phyloP scores from a whole-genome alignment of 352 stramenopile genomes.

The Pythium brassicae region DNA sequence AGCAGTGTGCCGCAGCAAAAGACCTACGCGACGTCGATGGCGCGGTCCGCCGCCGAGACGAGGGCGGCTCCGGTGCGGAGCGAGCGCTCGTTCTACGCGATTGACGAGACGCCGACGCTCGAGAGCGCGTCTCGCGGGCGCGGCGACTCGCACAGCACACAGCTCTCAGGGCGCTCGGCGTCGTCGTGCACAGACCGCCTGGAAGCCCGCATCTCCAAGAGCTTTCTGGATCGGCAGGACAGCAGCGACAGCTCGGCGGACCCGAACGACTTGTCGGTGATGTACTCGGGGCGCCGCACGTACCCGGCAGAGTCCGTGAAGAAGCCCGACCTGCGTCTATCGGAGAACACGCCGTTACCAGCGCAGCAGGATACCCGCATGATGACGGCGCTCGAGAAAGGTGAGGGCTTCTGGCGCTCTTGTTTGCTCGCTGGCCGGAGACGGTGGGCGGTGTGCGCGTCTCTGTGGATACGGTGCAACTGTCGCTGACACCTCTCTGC shows the following conservation, averaged over 20 bases:
- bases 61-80: constrained; percentile 2
- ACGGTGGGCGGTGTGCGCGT: too few species aligned
- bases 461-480: too few species aligned
- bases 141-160: constrained; percentile 18
- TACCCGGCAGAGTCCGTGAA: constrained; percentile 59
- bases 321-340: constrained; percentile 40
- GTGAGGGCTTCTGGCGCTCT: constrained; percentile 2
- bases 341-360: constrained; percentile 19
- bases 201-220: constrained; percentile 66
- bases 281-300: constrained; percentile 63
- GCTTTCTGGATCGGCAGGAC: constrained; percentile 29
- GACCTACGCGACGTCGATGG: constrained; percentile 2
- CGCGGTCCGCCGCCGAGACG: background rate
- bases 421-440: background rate
- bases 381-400: constrained; percentile 27
- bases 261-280: constrained; percentile 29
- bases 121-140: background rate
- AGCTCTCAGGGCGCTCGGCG: constrained; percentile 21
- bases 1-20: constrained; percentile 1
- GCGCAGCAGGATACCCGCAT: constrained; percentile 30
- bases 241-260: constrained; percentile 22
- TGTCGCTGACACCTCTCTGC: background rate
- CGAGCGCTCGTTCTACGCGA: constrained; percentile 12
- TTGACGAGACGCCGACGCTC: background rate
- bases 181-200: constrained; percentile 48